phyloP scores from a whole-genome alignment of 257 asterid species.

The Solanum tarapatanum region DNA sequence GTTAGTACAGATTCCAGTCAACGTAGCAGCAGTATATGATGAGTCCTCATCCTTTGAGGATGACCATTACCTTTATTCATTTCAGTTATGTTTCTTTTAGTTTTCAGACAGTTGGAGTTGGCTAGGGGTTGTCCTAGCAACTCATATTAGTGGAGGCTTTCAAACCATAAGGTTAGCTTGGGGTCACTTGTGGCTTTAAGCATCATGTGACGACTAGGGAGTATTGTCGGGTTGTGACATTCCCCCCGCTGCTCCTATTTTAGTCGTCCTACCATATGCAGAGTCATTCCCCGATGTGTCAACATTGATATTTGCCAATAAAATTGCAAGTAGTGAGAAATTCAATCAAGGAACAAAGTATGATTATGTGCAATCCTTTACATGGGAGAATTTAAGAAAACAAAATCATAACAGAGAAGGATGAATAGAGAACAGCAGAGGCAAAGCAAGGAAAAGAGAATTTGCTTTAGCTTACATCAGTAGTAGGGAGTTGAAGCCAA shows the following conservation, averaged over 20 bases:
- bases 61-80: background rate
- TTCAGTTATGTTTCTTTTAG: background rate
- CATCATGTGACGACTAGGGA: background rate
- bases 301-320: background rate
- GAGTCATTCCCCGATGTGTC: background rate
- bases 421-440: background rate
- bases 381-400: background rate
- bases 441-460: background rate
- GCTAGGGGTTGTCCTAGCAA: background rate
- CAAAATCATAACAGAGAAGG: background rate
- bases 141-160: background rate
- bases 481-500: constrained; percentile 90
- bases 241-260: background rate
- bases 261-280: background rate
- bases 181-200: background rate
- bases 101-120: background rate
- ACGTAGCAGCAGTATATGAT: background rate
- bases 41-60: background rate
- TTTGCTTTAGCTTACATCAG: constrained; percentile 47
- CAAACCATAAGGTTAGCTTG: background rate
- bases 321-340: background rate
- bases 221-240: background rate
- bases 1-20: background rate
- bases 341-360: background rate
- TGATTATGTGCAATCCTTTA: background rate